Evolutionary conservation across 495 filamentous ascomycete genomes (phyloP), one percentile per base, ranked within the genome.

Genomic region (Penicillium goetzii): DNA sequence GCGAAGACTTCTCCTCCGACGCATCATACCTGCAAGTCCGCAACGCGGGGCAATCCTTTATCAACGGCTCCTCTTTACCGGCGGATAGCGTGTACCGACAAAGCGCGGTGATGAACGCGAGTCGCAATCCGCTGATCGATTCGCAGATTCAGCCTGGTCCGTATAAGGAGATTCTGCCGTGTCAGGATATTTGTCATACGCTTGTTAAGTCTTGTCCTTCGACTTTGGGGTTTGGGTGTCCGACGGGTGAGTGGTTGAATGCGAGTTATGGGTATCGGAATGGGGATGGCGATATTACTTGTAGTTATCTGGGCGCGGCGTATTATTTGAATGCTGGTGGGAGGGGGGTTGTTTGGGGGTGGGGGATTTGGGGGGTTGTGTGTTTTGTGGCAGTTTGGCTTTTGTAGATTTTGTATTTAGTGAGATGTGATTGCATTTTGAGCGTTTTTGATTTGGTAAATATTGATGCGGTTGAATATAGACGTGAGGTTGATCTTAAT

Each of bases 141-240:
- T 54, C 73, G 2, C 45, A 74, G 0, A 85, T 98, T 65, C 68
- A 81, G 54, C 95, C 95, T 0, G 95, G 96, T 0, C 94, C 95
- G 0, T 97, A 98, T 75, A 96, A 93, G 72, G 95, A 99, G 77
- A 69, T 98, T 30, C 79, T 97, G 36, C 95, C 95, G 0, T 97
- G 93, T 70, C 80, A 88, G 56, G 86, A 93, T 64, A 75, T 96
- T 43, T 99, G 95, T 76, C 92, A 92, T 72, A 83, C 86, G 21
- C 78, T 98, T 2, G 90, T 96, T 21, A 86, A 87, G 75, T 90
- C 82, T 69, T 99, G 95, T 80, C 93, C 96, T 4, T 81, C 91
- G n/a, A 72, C 80, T 2, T 75, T 99, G 66, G 82, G 82, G 7
- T 98, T 99, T 65, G 74, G 70, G 4, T 99, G 95, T 79, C 96